These are phyloP conservation scores for Sistotremastrum niveocremeum DNA, from an alignment of 768 basidiomycete genomes.

Conservation along the genomic window DNA sequence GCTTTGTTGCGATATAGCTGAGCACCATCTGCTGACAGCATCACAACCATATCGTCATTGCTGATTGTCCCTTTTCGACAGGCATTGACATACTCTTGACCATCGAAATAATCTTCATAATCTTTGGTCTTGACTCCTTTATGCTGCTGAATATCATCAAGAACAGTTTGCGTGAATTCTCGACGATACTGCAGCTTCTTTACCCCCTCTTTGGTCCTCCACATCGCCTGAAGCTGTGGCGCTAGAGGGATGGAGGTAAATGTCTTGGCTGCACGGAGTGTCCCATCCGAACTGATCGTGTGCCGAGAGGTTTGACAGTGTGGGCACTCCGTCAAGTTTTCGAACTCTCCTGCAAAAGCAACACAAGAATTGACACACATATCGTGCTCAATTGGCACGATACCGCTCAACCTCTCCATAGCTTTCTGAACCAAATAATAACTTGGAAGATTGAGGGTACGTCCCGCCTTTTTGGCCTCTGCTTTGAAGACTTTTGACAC, in stretches of 20 bases:
- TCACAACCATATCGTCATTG: constrained; percentile 17
- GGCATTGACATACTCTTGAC: constrained; percentile 6
- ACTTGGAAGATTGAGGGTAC: too few relatives aligned
- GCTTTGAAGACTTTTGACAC: too few relatives aligned
- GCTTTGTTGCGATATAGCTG: constrained; percentile 26
- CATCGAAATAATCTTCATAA: constrained; percentile 6
- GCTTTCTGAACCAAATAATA: too few relatives aligned
- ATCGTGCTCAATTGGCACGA: constrained; percentile 20
- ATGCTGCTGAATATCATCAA: constrained; percentile 13
- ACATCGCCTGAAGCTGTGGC: constrained; percentile 29
- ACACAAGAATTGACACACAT: constrained; percentile 32
- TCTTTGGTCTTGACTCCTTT: too few relatives aligned
- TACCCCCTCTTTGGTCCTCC: constrained; percentile 12
- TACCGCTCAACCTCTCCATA: constrained; percentile 22
- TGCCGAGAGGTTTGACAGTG: constrained; percentile 19
- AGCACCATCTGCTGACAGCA: constrained; percentile 26
- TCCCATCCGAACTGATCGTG: too few relatives aligned
- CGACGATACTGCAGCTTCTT: constrained; percentile 16
- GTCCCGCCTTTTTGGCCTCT: too few relatives aligned
- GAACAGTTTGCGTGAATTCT: constrained; percentile 5
- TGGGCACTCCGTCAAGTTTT: constrained; percentile 16
- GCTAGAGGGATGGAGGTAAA: constrained; percentile 27
- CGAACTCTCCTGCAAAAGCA: constrained; percentile 27
- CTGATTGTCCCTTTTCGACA: constrained; percentile 4
- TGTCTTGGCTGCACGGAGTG: too few relatives aligned